phyloP scores from a whole-genome alignment of 2,329 filamentous ascomycete genomes.

The Lasiodiplodia theobromae region DNA sequence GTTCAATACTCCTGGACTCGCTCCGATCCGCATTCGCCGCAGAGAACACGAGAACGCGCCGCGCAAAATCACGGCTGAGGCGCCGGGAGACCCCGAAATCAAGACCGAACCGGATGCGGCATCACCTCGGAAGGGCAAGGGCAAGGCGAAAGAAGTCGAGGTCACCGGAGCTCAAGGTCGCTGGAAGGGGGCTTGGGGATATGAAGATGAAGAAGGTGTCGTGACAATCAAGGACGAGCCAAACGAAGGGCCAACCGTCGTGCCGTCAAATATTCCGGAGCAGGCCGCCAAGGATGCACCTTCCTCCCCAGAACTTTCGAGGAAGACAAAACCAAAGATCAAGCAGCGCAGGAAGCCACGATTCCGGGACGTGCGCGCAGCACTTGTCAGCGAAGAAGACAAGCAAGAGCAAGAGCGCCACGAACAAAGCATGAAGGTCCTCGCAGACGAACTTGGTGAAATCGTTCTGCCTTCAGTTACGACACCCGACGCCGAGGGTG shows the following conservation, averaged over 20 bases:
- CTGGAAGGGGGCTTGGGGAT: slow-evolving; percentile 55
- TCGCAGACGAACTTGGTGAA: slow-evolving; percentile 57
- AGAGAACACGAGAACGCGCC: slow-evolving; percentile 63
- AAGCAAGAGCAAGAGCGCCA: slow-evolving; percentile 58
- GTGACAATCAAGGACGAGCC: slow-evolving; percentile 62
- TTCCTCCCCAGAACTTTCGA: slow-evolving; percentile 41
- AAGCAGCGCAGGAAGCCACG: slow-evolving; percentile 33
- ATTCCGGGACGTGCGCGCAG: slow-evolving; percentile 34
- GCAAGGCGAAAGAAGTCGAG: slow-evolving; percentile 53
- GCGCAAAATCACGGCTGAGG: slow-evolving; percentile 62
- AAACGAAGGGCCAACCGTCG: slow-evolving; percentile 54
- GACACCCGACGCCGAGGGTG: slow-evolving; percentile 43
- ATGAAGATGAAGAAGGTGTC: slow-evolving; percentile 46
- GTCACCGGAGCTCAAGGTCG: slow-evolving; percentile 50
- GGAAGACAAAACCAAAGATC: slow-evolving; percentile 39
- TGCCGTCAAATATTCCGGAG: slow-evolving; percentile 35
- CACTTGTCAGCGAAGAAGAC: slow-evolving; percentile 61
- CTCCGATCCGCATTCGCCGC: slow-evolving; percentile 63
- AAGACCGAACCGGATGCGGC: slow-evolving; percentile 37
- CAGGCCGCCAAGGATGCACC: slow-evolving; percentile 37
- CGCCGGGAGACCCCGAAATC: slow-evolving; percentile 54
- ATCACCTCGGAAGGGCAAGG: slow-evolving; percentile 44
- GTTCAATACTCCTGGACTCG: slow-evolving; percentile 41
- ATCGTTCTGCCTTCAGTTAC: slow-evolving; percentile 34
- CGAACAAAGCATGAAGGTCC: slow-evolving; percentile 54